Evolutionary conservation across 768 basidiomycete genomes (phyloP), one percentile per base, ranked within the genome.

Genomic region (Cantharellus cinnabarinus): DNA sequence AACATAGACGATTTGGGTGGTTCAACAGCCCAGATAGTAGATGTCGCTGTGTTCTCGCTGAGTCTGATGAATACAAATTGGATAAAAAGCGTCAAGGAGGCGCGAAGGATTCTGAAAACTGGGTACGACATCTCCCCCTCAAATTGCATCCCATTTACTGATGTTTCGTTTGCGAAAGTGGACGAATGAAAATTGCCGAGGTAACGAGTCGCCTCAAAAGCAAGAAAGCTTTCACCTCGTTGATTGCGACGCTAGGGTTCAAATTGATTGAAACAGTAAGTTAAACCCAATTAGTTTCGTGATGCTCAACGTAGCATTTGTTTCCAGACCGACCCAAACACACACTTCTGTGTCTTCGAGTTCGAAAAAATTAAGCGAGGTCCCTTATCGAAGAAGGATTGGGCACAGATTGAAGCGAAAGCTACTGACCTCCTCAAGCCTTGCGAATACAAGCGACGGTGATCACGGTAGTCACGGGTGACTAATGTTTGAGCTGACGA

Each of bases 31-130:
- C 83, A 88, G 63, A 69, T 98, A 2, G 88, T 90, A 2, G 93
- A 99, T 67, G 82, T 89, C 3, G 90, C 81, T 4, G 83, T 98
- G 34, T 98, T 90, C 68, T 88, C 93, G 34, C 75, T 99, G 63
- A 97, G 93, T 66, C 74, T 99, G 62, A 99, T 99, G 95, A 86
- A 88, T 40, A 85, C 82, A 14, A 97, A 99, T 67, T 99, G 95
- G 95, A 78, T 87, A n/a, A 76, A 75, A 51, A 89, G 89, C 65
- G 76, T 98, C 37, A 76, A 84, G 37, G 93, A 99, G 68, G 85
- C 87, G 4, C 87, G 88, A 80, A 75, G 95, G 63, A 78, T 98
- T 44, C 73, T 98, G 42, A 85, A 81, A 68, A 70, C 77, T n/a
- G 79, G 78, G 94, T 94, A 65, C 65, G 5, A 35, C 44, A 14